phyloP scores from a whole-genome alignment of 2,329 filamentous ascomycete genomes.

The Fusarium odoratissimum region DNA sequence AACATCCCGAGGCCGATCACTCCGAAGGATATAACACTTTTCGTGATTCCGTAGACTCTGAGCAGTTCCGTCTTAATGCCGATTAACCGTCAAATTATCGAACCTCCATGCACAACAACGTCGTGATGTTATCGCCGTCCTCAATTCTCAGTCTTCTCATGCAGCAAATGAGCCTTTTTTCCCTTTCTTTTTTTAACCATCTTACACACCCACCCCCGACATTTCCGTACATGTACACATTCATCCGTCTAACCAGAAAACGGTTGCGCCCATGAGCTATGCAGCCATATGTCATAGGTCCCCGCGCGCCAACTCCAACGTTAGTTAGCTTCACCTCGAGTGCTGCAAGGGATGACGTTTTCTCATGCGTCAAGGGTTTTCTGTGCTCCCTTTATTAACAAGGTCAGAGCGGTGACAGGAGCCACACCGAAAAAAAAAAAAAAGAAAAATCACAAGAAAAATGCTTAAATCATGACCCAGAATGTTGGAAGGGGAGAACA shows the following conservation, averaged over 20 bases:
- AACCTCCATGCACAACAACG: not conserved
- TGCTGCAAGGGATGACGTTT: constrained; percentile 28
- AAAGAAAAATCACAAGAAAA: not conserved
- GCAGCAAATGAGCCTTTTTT: constrained; percentile 10
- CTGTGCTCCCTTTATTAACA: not conserved
- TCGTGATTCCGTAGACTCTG: not conserved
- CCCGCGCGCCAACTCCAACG: constrained; percentile 13
- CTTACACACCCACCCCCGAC: constrained; percentile 4
- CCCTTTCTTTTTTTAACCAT: not conserved
- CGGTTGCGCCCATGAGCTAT: constrained; percentile 5
- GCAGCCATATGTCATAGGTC: constrained; percentile 38
- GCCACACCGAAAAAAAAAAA: not conserved
- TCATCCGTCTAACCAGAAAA: constrained; percentile 13
- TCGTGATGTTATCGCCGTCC: not conserved
- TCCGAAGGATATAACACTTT: constrained; percentile 10
- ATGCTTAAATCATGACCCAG: not conserved
- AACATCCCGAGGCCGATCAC: constrained; percentile 23
- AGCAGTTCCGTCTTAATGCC: constrained; percentile 16
- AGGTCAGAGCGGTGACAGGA: constrained; percentile 18
- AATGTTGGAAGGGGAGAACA: not conserved
- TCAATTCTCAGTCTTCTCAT: not conserved
- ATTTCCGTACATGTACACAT: not conserved
- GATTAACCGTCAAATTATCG: not conserved
- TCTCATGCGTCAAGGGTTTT: constrained; percentile 31
- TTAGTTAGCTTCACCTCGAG: not conserved